A percentile compares a stretch with the other conserved stretches of the same genome.
Conservation (phyloP, 1,284 basidiomycete species). For the Boletellus deceptivus region DNA sequence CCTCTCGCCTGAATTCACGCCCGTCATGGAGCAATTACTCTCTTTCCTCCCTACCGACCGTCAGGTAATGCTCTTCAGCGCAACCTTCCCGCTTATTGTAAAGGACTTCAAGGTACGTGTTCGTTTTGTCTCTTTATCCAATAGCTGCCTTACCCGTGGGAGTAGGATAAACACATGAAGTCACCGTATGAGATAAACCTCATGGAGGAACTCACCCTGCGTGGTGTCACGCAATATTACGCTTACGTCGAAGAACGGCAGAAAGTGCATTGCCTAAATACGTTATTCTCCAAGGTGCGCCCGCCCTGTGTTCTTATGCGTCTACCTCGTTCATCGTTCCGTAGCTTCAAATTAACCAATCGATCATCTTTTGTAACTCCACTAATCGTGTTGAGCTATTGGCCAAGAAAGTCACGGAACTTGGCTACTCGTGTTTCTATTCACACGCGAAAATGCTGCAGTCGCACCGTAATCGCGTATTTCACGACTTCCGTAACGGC, state of each 20-base stretch:
- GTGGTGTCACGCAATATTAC: slow-evolving; percentile 99
- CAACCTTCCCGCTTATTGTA: slow-evolving; percentile 98
- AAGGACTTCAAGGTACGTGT: slow-evolving; percentile 91
- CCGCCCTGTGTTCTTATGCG: background rate
- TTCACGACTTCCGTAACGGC: slow-evolving; percentile 99
- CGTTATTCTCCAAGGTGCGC: slow-evolving; percentile 89
- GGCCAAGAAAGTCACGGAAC: slow-evolving; percentile 98
- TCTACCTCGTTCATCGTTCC: slow-evolving; percentile 7
- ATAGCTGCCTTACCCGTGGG: slow-evolving; percentile 1
- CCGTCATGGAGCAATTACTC: slow-evolving; percentile 96
- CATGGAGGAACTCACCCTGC: slow-evolving; percentile 98
- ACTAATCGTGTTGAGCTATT: slow-evolving; percentile 99
- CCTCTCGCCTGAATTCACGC: slow-evolving; percentile 95
- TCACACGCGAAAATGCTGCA: slow-evolving; percentile 99
- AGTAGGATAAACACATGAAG: slow-evolving; percentile 96
- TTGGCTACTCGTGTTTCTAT: slow-evolving; percentile 99
- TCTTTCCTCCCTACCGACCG: slow-evolving; percentile 82
- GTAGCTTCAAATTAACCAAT: slow-evolving; percentile 99
- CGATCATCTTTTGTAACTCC: slow-evolving; percentile 99
- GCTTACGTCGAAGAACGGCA: slow-evolving; percentile 99
- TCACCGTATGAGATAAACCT: slow-evolving; percentile 98
- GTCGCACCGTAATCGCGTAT: slow-evolving; percentile 97
- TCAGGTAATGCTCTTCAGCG: slow-evolving; percentile 99
- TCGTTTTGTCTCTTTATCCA: background rate
- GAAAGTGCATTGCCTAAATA: slow-evolving; percentile 99